Percentiles rank a stretch among this genome's conserved stretches.
Conservation (phyloP, 2,329 filamentous ascomycete genomes). For the Magnaporthales sp. region DNA sequence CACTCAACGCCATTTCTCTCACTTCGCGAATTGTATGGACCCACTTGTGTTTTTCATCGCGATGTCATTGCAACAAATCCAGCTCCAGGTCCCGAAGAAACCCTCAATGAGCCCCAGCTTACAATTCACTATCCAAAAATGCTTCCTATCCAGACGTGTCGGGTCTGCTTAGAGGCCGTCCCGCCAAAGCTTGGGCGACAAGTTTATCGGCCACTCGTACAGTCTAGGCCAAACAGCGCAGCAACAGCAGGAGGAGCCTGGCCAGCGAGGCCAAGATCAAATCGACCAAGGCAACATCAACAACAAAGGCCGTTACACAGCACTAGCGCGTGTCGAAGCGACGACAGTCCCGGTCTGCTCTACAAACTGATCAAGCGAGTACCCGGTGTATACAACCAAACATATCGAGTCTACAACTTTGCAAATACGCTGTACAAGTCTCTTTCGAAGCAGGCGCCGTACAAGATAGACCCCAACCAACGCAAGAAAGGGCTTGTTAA, state of each 20-base stretch:
- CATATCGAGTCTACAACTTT: constrained; percentile 70
- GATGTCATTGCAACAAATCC: neutral
- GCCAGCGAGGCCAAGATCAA: neutral
- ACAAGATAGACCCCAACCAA: constrained; percentile 61
- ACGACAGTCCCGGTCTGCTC: neutral
- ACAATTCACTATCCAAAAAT: neutral
- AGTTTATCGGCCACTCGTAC: neutral
- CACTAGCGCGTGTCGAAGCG: neutral
- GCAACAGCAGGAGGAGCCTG: neutral
- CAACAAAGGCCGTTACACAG: neutral
- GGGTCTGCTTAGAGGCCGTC: constrained; percentile 2
- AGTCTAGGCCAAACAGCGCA: neutral
- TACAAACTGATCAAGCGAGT: constrained; percentile 4
- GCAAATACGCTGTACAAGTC: constrained; percentile 72
- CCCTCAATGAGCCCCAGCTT: neutral
- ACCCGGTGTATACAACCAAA: constrained; percentile 15
- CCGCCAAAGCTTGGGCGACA: neutral
- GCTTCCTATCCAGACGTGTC: constrained; percentile 2
- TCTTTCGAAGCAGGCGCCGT: constrained; percentile 65
- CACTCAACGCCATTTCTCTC: neutral
- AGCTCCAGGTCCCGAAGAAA: neutral
- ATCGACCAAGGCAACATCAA: neutral
- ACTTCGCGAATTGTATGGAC: neutral
- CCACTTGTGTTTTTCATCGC: neutral
- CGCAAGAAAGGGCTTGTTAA: constrained; percentile 59